Conservation (phyloP, 148 eudicot species). For the Camellia japonica region DNA sequence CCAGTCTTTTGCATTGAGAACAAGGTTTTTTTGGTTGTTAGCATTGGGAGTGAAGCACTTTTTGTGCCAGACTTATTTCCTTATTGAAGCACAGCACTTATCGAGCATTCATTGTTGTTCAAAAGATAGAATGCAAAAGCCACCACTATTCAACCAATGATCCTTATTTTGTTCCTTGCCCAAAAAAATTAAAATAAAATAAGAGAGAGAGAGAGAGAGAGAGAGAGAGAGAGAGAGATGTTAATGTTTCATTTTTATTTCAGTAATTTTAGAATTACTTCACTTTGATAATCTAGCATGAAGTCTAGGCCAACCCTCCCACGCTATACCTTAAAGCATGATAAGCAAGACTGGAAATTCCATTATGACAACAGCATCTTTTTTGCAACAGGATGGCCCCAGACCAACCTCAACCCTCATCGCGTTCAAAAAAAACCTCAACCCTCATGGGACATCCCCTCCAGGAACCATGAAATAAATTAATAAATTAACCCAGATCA, state of each 20-base stretch:
- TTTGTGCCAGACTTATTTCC: neutral
- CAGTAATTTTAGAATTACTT: neutral
- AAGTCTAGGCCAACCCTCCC: neutral
- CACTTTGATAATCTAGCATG: neutral
- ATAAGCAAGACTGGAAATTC: neutral
- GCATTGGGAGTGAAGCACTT: neutral
- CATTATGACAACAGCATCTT: neutral
- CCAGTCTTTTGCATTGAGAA: neutral
- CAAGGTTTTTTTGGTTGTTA: neutral
- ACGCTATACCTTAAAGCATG: neutral
- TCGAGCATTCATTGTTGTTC: neutral
- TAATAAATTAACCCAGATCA: neutral
- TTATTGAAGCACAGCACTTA: neutral
- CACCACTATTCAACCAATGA: slow-evolving; percentile 3
- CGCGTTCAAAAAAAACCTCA: neutral
- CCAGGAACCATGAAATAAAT: neutral
- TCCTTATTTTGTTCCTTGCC: neutral
- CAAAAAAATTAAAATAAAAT: no score
- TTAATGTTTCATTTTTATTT: neutral
- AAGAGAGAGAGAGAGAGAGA: no score
- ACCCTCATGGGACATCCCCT: neutral
- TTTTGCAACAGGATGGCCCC: neutral
- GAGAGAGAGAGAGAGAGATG: no score
- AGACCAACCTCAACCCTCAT: neutral
- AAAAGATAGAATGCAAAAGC: neutral